phyloP scores from a whole-genome alignment of 2,329 filamentous ascomycete genomes.

The Aspergillus novofumigatus region DNA sequence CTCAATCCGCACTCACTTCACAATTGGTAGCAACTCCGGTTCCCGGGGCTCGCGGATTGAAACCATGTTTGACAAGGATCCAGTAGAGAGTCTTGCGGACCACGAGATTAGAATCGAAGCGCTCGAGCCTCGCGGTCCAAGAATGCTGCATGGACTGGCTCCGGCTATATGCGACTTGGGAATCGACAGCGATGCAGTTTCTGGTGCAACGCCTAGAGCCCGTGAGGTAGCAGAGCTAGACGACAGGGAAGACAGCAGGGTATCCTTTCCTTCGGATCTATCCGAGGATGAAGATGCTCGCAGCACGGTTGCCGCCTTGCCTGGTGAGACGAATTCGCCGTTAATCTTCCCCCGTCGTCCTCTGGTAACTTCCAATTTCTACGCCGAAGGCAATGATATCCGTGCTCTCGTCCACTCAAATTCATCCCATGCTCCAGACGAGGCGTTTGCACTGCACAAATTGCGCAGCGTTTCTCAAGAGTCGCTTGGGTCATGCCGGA shows the following conservation, averaged over 20 bases:
- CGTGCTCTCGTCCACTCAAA: conserved; percentile 1
- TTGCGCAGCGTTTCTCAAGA: conserved; percentile 9
- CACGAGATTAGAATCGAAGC: conserved; percentile 45
- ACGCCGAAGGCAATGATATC: conserved; percentile 3
- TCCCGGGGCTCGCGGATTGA: conserved; percentile 57
- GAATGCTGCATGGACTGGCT: conserved; percentile 27
- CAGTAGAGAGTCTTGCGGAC: conserved; percentile 33
- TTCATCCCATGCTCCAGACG: conserved; percentile 3
- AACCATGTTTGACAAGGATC: conserved; percentile 59
- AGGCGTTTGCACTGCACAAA: conserved; percentile 9
- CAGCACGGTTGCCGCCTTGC: conserved; percentile 27
- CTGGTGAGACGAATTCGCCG: conserved; percentile 16
- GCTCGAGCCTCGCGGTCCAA: conserved; percentile 45
- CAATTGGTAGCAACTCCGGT: conserved; percentile 50
- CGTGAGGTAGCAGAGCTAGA: conserved; percentile 8
- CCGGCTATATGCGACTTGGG: conserved; percentile 17
- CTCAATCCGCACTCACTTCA: conserved; percentile 58
- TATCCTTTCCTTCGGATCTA: conserved; percentile 22
- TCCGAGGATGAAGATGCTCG: conserved; percentile 23
- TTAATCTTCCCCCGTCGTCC: background rate
- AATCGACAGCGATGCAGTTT: conserved; percentile 14
- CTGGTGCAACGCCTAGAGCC: conserved; percentile 9
- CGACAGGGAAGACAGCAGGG: conserved; percentile 12
- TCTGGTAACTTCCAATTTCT: background rate
- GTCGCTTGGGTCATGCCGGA: conserved; percentile 39